Conservation (phyloP, 2,329 filamentous ascomycete species). For the Pseudopithomyces maydicus region DNA sequence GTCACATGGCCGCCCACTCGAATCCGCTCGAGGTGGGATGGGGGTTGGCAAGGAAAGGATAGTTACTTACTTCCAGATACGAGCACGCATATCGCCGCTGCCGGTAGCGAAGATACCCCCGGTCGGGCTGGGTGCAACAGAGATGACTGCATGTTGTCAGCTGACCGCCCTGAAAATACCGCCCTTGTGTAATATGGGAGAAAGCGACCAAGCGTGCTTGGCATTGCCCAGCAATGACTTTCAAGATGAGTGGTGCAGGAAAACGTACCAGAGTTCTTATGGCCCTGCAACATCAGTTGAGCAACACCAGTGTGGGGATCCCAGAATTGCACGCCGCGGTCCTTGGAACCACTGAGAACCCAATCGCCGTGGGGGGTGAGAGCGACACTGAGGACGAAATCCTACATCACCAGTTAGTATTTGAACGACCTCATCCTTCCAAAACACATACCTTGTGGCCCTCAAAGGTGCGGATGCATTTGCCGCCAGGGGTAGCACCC, state of each 20-base stretch:
- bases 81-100: conserved; percentile 94
- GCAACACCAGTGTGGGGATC: conserved; percentile 91
- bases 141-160: conserved; percentile 70
- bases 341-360: conserved; percentile 97
- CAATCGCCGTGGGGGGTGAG: conserved; percentile 92
- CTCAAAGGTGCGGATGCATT: conserved; percentile 96
- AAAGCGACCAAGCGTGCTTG: not conserved
- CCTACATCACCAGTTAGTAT: conserved; percentile 55
- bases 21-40: not conserved
- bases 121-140: conserved; percentile 88
- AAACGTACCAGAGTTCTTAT: conserved; percentile 82
- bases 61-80: conserved; percentile 80
- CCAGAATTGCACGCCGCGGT: conserved; percentile 98
- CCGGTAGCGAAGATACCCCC: conserved; percentile 93
- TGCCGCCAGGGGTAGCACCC: conserved; percentile 78
- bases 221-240: not conserved
- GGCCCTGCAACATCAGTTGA: conserved; percentile 97
- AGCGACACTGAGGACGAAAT: conserved; percentile 95
- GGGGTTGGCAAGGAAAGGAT: not conserved
- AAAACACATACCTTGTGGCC: conserved; percentile 77
- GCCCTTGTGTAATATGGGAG: not conserved
- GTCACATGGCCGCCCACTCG: not conserved
- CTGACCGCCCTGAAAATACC: not conserved
- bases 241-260: not conserved
- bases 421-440: not conserved